Percentiles rank a stretch among this genome's conserved stretches.
phyloP scores from a whole-genome alignment of 1,284 basidiomycete genomes.

The Austroboletus rostrupii region DNA sequence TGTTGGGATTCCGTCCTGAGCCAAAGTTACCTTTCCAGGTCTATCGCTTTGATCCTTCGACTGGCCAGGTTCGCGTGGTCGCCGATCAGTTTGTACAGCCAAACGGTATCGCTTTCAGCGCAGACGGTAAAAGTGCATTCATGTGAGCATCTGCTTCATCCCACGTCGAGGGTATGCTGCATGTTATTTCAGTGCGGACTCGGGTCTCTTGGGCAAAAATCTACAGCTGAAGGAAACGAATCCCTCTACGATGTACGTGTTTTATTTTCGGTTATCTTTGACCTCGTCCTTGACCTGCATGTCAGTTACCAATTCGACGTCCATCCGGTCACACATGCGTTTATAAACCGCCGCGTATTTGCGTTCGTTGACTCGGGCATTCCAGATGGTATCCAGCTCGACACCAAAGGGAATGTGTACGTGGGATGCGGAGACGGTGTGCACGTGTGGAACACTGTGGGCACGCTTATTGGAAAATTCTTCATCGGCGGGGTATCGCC shows the following conservation, averaged over 20 bases:
- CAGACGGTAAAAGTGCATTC: slow-evolving; percentile 65
- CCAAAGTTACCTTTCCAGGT: slow-evolving; percentile 70
- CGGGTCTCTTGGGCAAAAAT: slow-evolving; percentile 43
- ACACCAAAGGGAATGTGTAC: slow-evolving; percentile 17
- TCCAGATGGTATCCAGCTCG: slow-evolving; percentile 65
- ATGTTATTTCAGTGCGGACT: slow-evolving; percentile 44
- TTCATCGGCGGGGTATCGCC: slow-evolving; percentile 45
- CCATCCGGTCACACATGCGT: slow-evolving; percentile 49
- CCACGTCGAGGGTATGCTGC: not conserved
- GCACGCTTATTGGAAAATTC: slow-evolving; percentile 71
- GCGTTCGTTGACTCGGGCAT: slow-evolving; percentile 66
- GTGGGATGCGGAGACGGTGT: slow-evolving; percentile 24
- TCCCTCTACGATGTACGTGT: slow-evolving; percentile 66
- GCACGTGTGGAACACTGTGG: slow-evolving; percentile 61
- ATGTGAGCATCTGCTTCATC: slow-evolving; percentile 41
- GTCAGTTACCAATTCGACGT: slow-evolving; percentile 70
- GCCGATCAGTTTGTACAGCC: slow-evolving; percentile 63
- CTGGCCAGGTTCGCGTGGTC: slow-evolving; percentile 61
- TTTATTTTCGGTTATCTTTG: not conserved
- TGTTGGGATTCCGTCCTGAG: slow-evolving; percentile 57
- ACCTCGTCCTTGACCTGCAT: not conserved
- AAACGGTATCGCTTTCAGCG: slow-evolving; percentile 68
- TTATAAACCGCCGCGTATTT: slow-evolving; percentile 65
- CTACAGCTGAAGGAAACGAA: slow-evolving; percentile 56
- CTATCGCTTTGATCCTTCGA: slow-evolving; percentile 66